Evolutionary conservation across 345 rosid genomes (phyloP).

Genomic region (Durio zibethinus): DNA sequence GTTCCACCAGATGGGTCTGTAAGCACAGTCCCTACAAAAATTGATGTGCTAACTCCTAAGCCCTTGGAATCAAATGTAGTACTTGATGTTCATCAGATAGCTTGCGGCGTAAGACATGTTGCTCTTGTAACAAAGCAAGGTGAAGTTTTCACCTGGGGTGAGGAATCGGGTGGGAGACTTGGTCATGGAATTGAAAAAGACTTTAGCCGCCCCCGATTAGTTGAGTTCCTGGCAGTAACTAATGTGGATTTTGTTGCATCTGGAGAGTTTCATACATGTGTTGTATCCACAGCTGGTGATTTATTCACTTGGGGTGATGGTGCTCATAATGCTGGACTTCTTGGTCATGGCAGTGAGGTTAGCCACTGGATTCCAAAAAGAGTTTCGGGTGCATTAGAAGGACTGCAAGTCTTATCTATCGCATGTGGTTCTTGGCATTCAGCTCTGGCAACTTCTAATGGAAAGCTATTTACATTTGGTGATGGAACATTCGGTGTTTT

Average conservation of each 20-base stretch:
- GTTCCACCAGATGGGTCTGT: constrained; percentile 45
- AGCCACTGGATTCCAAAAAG: constrained; percentile 96
- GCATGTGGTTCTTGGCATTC: constrained; percentile 98
- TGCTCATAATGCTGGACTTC: constrained; percentile 67
- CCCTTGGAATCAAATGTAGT: constrained; percentile 88
- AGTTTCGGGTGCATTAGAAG: constrained; percentile 79
- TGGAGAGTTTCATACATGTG: constrained; percentile 87
- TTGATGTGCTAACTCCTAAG: constrained; percentile 67
- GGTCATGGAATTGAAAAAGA: constrained; percentile 80
- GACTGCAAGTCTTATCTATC: constrained; percentile 78
- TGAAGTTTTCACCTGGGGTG: constrained; percentile 97
- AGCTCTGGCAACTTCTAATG: constrained; percentile 80
- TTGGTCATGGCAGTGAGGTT: constrained; percentile 78
- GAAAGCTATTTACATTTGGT: constrained; percentile 86
- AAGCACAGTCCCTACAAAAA: constrained; percentile 35
- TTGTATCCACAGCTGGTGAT: constrained; percentile 75
- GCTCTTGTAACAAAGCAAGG: constrained; percentile 96
- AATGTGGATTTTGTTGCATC: constrained; percentile 77
- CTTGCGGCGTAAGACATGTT: constrained; percentile 75
- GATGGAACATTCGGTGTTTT: constrained; percentile 87
- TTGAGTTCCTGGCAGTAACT: constrained; percentile 72
- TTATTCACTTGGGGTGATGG: constrained; percentile 95
- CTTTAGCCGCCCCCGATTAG: constrained; percentile 69
- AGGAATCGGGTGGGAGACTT: constrained; percentile 94
- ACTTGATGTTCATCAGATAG: constrained; percentile 95